Conservation (phyloP, 768 basidiomycete species). For the Leccinum pellstonianum region DNA sequence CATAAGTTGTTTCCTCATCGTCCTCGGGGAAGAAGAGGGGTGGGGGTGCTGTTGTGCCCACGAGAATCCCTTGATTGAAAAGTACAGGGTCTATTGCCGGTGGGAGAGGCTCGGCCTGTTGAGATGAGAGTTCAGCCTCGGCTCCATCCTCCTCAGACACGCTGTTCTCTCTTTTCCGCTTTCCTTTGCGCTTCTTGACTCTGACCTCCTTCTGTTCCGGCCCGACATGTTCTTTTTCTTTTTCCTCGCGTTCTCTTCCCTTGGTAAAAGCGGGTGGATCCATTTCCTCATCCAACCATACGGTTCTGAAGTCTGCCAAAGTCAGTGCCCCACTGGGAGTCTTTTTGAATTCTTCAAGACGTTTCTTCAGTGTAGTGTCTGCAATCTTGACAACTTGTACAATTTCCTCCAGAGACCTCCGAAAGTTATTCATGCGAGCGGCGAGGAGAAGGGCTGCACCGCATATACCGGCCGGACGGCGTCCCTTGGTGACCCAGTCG, state of each 20-base stretch:
- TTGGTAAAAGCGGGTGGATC: conserved; percentile 89
- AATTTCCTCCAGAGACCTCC: conserved; percentile 90
- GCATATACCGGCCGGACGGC: conserved; percentile 95
- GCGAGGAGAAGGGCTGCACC: conserved; percentile 94
- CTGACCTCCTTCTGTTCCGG: conserved; percentile 28
- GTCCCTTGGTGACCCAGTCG: conserved; percentile 96
- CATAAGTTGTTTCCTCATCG: conserved; percentile 37
- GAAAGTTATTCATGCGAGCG: conserved; percentile 97
- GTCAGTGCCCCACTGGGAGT: conserved; percentile 86
- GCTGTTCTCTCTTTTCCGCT: conserved; percentile 41
- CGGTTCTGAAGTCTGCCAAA: conserved; percentile 83
- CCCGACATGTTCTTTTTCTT: conserved; percentile 43
- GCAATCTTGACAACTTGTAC: conserved; percentile 99
- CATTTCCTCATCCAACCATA: conserved; percentile 90
- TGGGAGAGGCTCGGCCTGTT: conserved; percentile 19
- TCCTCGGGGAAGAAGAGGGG: conserved; percentile 48
- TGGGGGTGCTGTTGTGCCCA: conserved; percentile 42
- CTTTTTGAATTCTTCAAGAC: conserved; percentile 91
- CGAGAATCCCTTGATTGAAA: conserved; percentile 66
- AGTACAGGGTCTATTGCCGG: conserved; percentile 54
- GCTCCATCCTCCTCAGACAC: conserved; percentile 35
- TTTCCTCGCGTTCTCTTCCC: conserved; percentile 69
- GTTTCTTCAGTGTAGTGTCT: conserved; percentile 90
- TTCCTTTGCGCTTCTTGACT: conserved; percentile 35
- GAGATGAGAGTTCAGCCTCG: conserved; percentile 9